Base-by-base conservation (phyloP, 441 rosid genomes). In the Melastoma candidum region DNA sequence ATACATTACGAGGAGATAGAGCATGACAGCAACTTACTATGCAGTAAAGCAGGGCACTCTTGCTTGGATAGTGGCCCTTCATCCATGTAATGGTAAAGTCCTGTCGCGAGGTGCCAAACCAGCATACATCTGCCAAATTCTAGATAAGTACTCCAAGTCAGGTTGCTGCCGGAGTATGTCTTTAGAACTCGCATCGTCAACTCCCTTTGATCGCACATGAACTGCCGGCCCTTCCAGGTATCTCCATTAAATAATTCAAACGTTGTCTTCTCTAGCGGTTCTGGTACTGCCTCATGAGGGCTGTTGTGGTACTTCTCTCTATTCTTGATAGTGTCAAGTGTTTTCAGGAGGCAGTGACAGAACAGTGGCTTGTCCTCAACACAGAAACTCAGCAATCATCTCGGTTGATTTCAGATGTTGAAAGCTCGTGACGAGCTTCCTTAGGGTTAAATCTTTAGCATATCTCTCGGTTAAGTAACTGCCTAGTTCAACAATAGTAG, bases 31-130 rank as follows among this genome's bases (percentile, higher is more conserved):
- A 3, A 12, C 43, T 49, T 48, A 67, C 71, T 58, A 11, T 61
- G 10, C 25, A 22, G 59, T 48, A 44, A 56, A 0, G 25, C 0
- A 3, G 0, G 0, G 36, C 0, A 0, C 26, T 2, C 11, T 58
- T 66, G 5, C 12, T 2, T 44, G 13, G 11, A 26, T 0, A 3
- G 12, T 3, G 2, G 2, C 3, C 1, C 5, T 14, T 27, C 14
- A 0, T 49, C 53, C 5, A 12, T 4, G 26, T 13, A 11, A 3
- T 0, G 69, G 46, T 69, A 60, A 43, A 77, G 60, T 12, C 66
- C 67, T 0, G 76, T 70, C 1, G 80, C 78, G 46, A 74, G 66
- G 58, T 81, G 81, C 83, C 69, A 78, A 3, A 64, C 41, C 12
- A 74, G 72, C 51, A 76, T 53, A 72, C 72, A 65, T 32, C 53